phyloP scores from a whole-genome alignment of 78 protist species.

The Dictyostelium brefeldianum region DNA sequence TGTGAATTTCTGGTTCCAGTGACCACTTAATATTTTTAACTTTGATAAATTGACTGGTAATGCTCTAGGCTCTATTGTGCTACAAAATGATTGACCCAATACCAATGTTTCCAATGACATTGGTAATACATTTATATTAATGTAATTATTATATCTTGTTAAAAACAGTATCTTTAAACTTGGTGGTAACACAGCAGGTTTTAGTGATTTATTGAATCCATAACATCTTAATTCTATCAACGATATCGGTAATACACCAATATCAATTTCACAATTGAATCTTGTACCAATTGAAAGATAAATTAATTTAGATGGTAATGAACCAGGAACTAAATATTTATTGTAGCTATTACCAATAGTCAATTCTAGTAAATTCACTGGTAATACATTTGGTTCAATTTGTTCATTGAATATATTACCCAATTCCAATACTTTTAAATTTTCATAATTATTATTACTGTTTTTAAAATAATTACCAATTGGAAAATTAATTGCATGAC shows the following conservation, averaged over 20 bases:
- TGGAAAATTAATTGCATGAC: neutral
- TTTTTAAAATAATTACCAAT: neutral
- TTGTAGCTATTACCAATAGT: neutral
- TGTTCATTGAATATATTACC: neutral
- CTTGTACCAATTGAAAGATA: neutral
- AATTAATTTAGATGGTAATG: neutral
- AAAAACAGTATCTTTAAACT: neutral
- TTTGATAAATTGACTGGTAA: neutral
- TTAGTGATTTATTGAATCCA: neutral
- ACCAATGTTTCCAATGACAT: neutral
- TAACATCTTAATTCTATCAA: neutral
- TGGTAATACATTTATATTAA: neutral
- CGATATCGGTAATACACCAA: neutral
- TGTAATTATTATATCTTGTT: neutral
- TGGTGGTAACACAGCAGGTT: neutral
- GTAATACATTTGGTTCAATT: neutral
- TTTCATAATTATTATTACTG: neutral
- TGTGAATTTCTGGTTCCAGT: neutral
- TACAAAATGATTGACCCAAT: neutral
- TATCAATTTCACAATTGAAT: neutral
- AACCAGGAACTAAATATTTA: neutral
- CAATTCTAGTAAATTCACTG: neutral
- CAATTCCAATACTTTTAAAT: neutral
- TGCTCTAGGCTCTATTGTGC: neutral
- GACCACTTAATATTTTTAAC: neutral